These are phyloP conservation scores for Populus deltoides DNA, from an alignment of 345 rosid genomes.

Conservation along the genomic window DNA sequence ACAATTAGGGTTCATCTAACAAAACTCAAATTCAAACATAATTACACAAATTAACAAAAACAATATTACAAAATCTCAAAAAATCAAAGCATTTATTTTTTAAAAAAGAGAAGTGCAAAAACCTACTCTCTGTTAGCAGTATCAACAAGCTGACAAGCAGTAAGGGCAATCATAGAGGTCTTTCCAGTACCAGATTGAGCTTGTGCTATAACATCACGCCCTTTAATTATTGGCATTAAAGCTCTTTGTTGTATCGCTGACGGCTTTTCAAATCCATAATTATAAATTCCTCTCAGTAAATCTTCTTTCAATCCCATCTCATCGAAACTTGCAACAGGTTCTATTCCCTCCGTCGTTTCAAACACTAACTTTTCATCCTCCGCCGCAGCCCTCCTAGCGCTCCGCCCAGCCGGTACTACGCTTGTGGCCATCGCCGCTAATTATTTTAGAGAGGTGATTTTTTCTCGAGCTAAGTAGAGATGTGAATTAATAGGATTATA, in stretches of 20 bases:
- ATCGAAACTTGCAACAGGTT: conserved; percentile 77
- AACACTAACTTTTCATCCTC: conserved; percentile 64
- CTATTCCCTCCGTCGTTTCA: conserved; percentile 87
- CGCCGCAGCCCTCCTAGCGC: conserved; percentile 37
- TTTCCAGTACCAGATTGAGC: conserved; percentile 99
- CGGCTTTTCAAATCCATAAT: conserved; percentile 86
- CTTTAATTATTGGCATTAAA: conserved; percentile 84
- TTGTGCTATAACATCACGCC: conserved; percentile 94
- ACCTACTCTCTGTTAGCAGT: conserved; percentile 72
- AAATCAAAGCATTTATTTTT: background rate
- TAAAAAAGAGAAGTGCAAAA: background rate
- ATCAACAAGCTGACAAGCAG: conserved; percentile 81
- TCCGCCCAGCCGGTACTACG: conserved; percentile 33
- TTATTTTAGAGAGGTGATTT: background rate
- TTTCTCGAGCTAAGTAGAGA: background rate
- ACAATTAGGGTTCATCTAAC: conserved; percentile 23
- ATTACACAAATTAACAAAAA: background rate
- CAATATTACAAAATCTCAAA: background rate
- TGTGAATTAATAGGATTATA: background rate
- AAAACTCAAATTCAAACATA: background rate
- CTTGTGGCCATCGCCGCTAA: conserved; percentile 13
- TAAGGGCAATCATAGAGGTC: conserved; percentile 93
- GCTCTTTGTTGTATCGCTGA: conserved; percentile 97
- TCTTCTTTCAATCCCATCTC: conserved; percentile 80
- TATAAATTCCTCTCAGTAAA: conserved; percentile 81